These are phyloP conservation scores for Penicillium sp. DNA, from an alignment of 2,329 filamentous ascomycete species.

Conservation along the genomic window DNA sequence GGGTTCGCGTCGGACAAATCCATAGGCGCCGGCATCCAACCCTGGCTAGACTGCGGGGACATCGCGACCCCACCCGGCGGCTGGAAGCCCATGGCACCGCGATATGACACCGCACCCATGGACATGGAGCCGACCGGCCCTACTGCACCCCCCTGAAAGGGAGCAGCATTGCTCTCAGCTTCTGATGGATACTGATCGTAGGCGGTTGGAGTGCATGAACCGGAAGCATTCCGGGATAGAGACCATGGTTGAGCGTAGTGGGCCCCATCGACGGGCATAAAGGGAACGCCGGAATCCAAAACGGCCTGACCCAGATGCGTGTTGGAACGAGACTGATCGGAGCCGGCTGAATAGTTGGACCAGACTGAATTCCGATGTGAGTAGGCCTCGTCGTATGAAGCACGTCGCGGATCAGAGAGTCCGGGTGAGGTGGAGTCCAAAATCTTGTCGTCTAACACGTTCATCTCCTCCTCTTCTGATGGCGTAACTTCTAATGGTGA, in stretches of 20 bases:
- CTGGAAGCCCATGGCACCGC: slow-evolving; percentile 53
- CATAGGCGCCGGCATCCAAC: slow-evolving; percentile 52
- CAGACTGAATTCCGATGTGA: slow-evolving; percentile 54
- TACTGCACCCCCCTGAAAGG: slow-evolving; percentile 44
- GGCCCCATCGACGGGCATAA: slow-evolving; percentile 60
- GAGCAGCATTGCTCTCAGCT: slow-evolving; percentile 48
- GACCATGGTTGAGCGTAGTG: slow-evolving; percentile 59
- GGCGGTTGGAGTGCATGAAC: slow-evolving; percentile 72
- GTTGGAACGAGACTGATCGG: slow-evolving; percentile 43
- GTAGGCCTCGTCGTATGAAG: slow-evolving; percentile 53
- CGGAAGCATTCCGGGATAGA: slow-evolving; percentile 61
- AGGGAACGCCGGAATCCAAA: slow-evolving; percentile 58
- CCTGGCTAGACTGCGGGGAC: slow-evolving; percentile 63
- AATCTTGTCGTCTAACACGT: slow-evolving; percentile 51
- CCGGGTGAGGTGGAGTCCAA: slow-evolving; percentile 52
- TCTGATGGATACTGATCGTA: slow-evolving; percentile 64
- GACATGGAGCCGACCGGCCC: slow-evolving; percentile 41
- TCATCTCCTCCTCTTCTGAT: slow-evolving; percentile 55
- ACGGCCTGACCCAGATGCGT: slow-evolving; percentile 49
- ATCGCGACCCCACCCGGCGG: slow-evolving; percentile 53
- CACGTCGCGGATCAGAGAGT: slow-evolving; percentile 48
- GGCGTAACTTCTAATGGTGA: slow-evolving; percentile 43
- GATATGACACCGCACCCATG: slow-evolving; percentile 43
- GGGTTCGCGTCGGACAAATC: slow-evolving; percentile 51
- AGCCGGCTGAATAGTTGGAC: slow-evolving; percentile 48